Evolutionary conservation across 2,329 filamentous ascomycete species (phyloP).

Genomic region (Colletotrichum sp.): DNA sequence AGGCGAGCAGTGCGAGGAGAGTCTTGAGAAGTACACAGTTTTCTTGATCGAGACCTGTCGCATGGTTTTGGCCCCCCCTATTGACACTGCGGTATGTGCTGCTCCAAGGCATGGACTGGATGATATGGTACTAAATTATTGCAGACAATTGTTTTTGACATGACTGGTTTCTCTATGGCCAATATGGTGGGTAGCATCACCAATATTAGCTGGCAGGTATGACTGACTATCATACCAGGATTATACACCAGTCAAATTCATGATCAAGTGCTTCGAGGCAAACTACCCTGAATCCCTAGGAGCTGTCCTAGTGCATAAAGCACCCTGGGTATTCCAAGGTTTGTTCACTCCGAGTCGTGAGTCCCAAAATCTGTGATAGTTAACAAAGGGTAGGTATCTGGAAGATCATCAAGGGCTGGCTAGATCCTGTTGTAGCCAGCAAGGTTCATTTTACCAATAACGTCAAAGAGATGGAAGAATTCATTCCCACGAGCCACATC

Average conservation of each 20-base stretch:
- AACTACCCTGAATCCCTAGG: conserved; percentile 96
- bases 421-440: conserved; percentile 92
- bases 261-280: conserved; percentile 99
- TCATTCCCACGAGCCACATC: conserved; percentile 73
- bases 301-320: conserved; percentile 89
- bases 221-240: conserved; percentile 57
- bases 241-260: conserved; percentile 96
- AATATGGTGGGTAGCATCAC: conserved; percentile 74
- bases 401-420: conserved; percentile 94
- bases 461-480: conserved; percentile 77
- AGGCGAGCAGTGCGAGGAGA: conserved; percentile 82
- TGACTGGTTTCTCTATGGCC: conserved; percentile 90
- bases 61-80: conserved; percentile 76
- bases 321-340: conserved; percentile 97
- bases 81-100: conserved; percentile 86
- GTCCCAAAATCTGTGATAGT: not conserved
- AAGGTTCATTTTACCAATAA: conserved; percentile 95
- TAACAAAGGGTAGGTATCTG: conserved; percentile 72
- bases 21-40: conserved; percentile 88
- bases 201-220: not conserved
- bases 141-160: conserved; percentile 92
- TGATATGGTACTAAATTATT: not conserved
- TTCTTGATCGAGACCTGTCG: conserved; percentile 95
- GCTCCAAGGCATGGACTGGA: not conserved
- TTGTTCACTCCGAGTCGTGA: conserved; percentile 33